phyloP scores from a whole-genome alignment of 257 asterid genomes.

The Scutellaria galericulata region DNA sequence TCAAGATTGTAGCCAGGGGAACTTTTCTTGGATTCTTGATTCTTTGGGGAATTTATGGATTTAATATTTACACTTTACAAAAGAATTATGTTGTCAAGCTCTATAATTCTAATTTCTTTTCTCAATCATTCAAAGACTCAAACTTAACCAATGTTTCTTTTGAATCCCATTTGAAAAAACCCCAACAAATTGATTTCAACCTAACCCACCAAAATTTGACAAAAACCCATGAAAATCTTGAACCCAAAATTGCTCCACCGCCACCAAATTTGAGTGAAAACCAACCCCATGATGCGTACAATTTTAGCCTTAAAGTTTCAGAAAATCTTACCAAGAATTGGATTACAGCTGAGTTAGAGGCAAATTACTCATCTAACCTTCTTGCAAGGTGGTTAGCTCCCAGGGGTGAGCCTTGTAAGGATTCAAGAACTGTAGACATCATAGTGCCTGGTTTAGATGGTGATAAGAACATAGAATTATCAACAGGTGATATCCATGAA shows the following conservation, averaged over 20 bases:
- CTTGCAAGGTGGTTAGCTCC: slow-evolving; percentile 65
- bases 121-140: slow-evolving; percentile 37
- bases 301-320: slow-evolving; percentile 37
- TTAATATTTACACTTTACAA: slow-evolving; percentile 39
- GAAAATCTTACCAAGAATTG: slow-evolving; percentile 45
- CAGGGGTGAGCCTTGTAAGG: slow-evolving; percentile 71
- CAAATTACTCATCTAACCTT: slow-evolving; percentile 66
- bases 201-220: slow-evolving; percentile 34
- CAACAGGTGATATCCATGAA: slow-evolving; percentile 70
- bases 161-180: slow-evolving; percentile 23
- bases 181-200: slow-evolving; percentile 31
- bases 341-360: slow-evolving; percentile 65
- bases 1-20: slow-evolving; percentile 56
- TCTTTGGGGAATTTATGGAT: slow-evolving; percentile 57
- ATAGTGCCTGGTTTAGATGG: slow-evolving; percentile 59
- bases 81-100: slow-evolving; percentile 48
- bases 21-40: slow-evolving; percentile 62
- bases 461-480: slow-evolving; percentile 41
- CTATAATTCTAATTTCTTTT: slow-evolving; percentile 31
- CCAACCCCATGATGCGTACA: slow-evolving; percentile 29
- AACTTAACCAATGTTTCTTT: slow-evolving; percentile 39
- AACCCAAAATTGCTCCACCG: too few relatives aligned
- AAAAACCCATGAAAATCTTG: slow-evolving; percentile 15
- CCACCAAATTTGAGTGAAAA: neutral
- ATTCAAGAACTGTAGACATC: slow-evolving; percentile 64